These are phyloP conservation scores for Micractinium conductrix DNA, from an alignment of 139 green algal genomes.

Conservation along the genomic window DNA sequence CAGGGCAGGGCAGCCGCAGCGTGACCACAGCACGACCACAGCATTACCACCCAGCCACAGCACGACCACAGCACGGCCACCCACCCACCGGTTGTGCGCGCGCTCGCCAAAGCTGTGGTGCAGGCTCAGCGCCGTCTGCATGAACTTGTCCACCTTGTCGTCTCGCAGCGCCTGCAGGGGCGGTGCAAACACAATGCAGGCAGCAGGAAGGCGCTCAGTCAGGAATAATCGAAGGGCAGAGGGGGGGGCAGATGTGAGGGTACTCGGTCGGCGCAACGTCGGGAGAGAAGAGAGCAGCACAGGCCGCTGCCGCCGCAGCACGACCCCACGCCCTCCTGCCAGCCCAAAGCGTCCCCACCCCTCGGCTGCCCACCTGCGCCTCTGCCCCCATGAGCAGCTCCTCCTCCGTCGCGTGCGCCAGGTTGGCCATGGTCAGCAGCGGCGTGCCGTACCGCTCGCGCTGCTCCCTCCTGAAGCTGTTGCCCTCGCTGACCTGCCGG, in stretches of 20 bases:
- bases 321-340: neutral
- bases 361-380: slow-evolving; percentile 5
- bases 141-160: neutral
- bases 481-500: slow-evolving; percentile 15
- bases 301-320: neutral
- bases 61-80: too few species aligned
- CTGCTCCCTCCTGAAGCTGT: slow-evolving; percentile 20
- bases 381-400: slow-evolving; percentile 15
- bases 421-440: slow-evolving; percentile 22
- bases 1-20: too few species aligned
- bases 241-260: neutral
- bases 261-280: too few species aligned
- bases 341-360: neutral
- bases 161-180: neutral
- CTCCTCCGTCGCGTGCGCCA: slow-evolving; percentile 24
- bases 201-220: neutral
- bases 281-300: neutral
- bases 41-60: too few species aligned
- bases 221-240: neutral
- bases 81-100: slow-evolving; percentile 12
- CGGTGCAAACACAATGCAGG: neutral
- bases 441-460: slow-evolving; percentile 20
- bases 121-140: slow-evolving; percentile 14
- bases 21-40: too few species aligned
- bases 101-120: neutral